Evolutionary conservation across 306 rosid genomes (phyloP), one percentile per base, ranked within the genome.

Genomic region (Vigna nakashimae): DNA sequence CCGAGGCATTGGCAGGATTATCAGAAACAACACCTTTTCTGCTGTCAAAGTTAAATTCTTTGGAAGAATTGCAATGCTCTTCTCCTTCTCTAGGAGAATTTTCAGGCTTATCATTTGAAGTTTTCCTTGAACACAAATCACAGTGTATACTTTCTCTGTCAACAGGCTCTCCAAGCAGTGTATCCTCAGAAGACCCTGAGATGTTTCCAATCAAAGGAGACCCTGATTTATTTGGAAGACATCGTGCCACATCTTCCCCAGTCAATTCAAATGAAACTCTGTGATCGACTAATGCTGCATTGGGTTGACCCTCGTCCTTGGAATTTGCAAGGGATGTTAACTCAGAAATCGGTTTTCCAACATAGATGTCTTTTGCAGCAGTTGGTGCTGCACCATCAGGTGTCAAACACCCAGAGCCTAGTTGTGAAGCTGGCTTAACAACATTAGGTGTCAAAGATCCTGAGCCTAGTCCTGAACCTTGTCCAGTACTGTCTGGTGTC

Each of bases 191-290:
- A 58, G 85, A 78, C 45, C 83, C 85, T 57, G 92, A 59, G 78
- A 64, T 22, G 32, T 79, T 83, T 83, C 81, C 76, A 60, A 32
- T 42, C 22, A 86, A 82, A 80, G 71, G 40, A 64, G 50, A 34
- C 50, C 55, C 56, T 43, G 91, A 73, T 56, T 89, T 91, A 63
- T 74, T 91, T 57, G 92, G 94, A 55, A 89, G 97, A 78, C 92
- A 88, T 18, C 84, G 88, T 2, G 94, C 88, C 45, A 91, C 91
- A 81, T 88, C 97, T 80, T 88, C 97, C n/a, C 90, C 92, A n/a
- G 92, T 88, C 56, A 91, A 88, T 79, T 91, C 97, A 71, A 91
- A 91, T 63, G 97, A 91, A 65, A 91, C 97, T 83, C 97, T 88
- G 82, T 88, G 97, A 84, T 91, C 73, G 30, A 83, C 81, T 49